Evolutionary conservation across 345 rosid genomes (phyloP).

Genomic region (Linum usitatissimum): DNA sequence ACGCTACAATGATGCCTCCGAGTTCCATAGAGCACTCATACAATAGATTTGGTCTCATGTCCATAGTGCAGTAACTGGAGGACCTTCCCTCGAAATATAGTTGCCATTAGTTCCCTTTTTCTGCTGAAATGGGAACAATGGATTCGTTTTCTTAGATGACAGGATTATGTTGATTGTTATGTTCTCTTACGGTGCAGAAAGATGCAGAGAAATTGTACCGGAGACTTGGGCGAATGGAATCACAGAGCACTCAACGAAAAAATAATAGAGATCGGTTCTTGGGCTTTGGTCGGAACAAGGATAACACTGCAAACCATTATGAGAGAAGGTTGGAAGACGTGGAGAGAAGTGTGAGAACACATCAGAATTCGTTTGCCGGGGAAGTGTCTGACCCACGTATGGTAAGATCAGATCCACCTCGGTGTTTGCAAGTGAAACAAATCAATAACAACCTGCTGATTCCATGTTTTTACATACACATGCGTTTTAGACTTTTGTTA

Average conservation of each 20-base stretch:
- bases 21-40: not conserved
- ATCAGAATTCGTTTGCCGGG: constrained; percentile 21
- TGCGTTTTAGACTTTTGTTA: not conserved
- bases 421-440: not conserved
- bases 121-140: not conserved
- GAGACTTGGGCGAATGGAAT: constrained; percentile 43
- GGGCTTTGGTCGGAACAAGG: constrained; percentile 46
- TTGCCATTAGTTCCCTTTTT: not conserved
- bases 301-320: constrained; percentile 46
- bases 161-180: too few relatives aligned
- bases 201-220: constrained; percentile 54
- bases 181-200: constrained; percentile 25
- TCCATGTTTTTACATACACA: not conserved
- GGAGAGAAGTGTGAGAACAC: constrained; percentile 48
- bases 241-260: not conserved
- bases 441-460: not conserved
- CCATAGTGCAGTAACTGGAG: not conserved
- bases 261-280: not conserved
- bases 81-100: not conserved
- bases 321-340: constrained; percentile 55
- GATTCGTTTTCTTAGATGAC: too few relatives aligned
- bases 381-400: not conserved
- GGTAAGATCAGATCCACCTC: not conserved
- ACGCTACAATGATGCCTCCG: not conserved
- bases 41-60: not conserved